Conservation (phyloP, 2,329 filamentous ascomycete species). For the Penicillium capsulatum region DNA sequence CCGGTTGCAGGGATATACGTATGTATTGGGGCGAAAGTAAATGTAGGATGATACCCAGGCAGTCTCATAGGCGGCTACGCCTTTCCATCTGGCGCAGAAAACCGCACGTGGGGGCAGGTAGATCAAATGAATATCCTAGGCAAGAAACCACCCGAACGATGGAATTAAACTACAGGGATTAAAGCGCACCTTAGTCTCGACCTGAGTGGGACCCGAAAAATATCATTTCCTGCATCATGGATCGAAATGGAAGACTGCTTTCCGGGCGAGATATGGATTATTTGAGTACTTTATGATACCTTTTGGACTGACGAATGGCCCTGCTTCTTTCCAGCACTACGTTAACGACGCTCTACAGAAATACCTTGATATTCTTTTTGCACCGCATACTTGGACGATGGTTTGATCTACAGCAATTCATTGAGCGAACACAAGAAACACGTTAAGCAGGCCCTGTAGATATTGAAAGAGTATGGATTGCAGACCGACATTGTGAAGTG, state of each 20-base stretch:
- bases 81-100: too few species aligned
- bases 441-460: neutral
- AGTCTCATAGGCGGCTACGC: too few species aligned
- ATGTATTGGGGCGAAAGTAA: too few species aligned
- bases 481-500: slow-evolving; percentile 8
- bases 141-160: too few species aligned
- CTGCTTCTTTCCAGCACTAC: neutral
- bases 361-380: slow-evolving; percentile 4
- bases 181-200: too few species aligned
- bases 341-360: slow-evolving; percentile 1
- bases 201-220: too few species aligned
- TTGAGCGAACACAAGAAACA: neutral
- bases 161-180: too few species aligned
- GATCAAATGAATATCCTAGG: too few species aligned
- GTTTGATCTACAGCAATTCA: slow-evolving; percentile 3
- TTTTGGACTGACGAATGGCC: slow-evolving; percentile 1
- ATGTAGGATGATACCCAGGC: too few species aligned
- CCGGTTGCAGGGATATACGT: too few species aligned
- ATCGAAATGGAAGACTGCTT: slow-evolving; percentile 1
- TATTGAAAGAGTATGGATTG: slow-evolving; percentile 1
- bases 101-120: too few species aligned
- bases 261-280: neutral
- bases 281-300: slow-evolving; percentile 4
- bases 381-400: slow-evolving; percentile 4
- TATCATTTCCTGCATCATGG: too few species aligned